phyloP scores from a whole-genome alignment of 257 asterid species.

The Schizonepeta tenuifolia region DNA sequence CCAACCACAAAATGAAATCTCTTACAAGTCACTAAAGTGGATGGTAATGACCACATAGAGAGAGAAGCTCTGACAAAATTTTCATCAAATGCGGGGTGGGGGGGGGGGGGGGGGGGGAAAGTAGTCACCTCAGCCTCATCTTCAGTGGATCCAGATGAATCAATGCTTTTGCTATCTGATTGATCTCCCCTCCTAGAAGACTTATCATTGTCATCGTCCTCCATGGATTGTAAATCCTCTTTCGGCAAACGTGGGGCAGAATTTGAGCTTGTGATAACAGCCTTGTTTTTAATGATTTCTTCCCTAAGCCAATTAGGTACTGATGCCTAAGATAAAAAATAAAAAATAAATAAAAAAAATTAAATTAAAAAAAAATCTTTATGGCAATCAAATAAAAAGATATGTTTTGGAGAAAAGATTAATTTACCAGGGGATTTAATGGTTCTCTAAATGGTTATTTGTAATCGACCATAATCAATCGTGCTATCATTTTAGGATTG shows the following conservation, averaged over 20 bases:
- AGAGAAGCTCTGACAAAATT: slow-evolving; percentile 11
- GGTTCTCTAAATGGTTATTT: background rate
- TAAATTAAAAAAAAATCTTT: slow-evolving; percentile 27
- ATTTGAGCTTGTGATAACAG: slow-evolving; percentile 71
- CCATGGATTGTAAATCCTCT: slow-evolving; percentile 62
- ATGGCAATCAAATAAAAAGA: slow-evolving; percentile 4
- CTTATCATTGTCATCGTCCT: slow-evolving; percentile 64
- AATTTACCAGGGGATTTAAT: background rate
- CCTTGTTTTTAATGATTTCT: slow-evolving; percentile 90
- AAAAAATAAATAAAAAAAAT: no score
- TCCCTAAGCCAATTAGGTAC: slow-evolving; percentile 99
- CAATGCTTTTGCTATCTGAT: slow-evolving; percentile 69
- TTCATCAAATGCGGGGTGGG: slow-evolving; percentile 9
- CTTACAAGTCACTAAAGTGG: slow-evolving; percentile 5
- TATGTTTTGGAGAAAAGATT: background rate
- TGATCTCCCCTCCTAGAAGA: slow-evolving; percentile 64
- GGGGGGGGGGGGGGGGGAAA: no score
- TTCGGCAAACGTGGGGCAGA: slow-evolving; percentile 48
- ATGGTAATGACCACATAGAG: background rate
- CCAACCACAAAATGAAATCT: background rate
- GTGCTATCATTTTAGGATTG: background rate
- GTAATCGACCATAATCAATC: background rate
- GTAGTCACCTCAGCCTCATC: slow-evolving; percentile 77
- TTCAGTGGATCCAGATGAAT: slow-evolving; percentile 74
- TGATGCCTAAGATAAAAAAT: slow-evolving; percentile 81